These are phyloP conservation scores for Odontarrhena argentea DNA, from an alignment of 345 rosid genomes.

Conservation along the genomic window DNA sequence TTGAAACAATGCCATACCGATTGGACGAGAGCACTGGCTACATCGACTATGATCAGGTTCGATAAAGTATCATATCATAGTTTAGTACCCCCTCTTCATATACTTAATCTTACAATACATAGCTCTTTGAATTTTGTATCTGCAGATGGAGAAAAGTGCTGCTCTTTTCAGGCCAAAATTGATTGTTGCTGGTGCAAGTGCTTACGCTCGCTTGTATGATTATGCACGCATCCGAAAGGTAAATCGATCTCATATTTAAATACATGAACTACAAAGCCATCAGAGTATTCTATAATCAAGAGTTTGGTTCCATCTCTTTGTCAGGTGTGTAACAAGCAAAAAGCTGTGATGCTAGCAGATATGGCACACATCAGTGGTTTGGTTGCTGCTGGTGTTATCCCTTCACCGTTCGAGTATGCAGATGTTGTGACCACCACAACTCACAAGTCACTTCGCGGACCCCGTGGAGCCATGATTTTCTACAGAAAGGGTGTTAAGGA, in stretches of 20 bases:
- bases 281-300: constrained; percentile 4
- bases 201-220: constrained; percentile 92
- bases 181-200: constrained; percentile 98
- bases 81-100: background rate
- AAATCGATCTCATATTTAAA: constrained; percentile 11
- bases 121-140: constrained; percentile 3
- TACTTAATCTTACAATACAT: background rate
- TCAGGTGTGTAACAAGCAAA: constrained; percentile 97
- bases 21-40: constrained; percentile 94
- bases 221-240: constrained; percentile 94
- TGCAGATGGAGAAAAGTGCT: constrained; percentile 96
- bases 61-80: background rate
- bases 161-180: constrained; percentile 90
- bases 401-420: constrained; percentile 98
- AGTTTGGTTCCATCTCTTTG: constrained; percentile 20
- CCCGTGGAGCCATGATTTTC: constrained; percentile 99
- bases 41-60: constrained; percentile 96
- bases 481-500: constrained; percentile 92
- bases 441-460: constrained; percentile 98
- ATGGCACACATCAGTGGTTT: constrained; percentile 99
- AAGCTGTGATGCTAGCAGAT: constrained; percentile 89
- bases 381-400: constrained; percentile 95
- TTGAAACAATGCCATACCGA: constrained; percentile 98
- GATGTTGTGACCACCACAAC: constrained; percentile 98
- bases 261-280: background rate